Evolutionary conservation across 345 rosid genomes (phyloP), one percentile per base, ranked within the genome.

Genomic region (Eucalyptus decipiens): DNA sequence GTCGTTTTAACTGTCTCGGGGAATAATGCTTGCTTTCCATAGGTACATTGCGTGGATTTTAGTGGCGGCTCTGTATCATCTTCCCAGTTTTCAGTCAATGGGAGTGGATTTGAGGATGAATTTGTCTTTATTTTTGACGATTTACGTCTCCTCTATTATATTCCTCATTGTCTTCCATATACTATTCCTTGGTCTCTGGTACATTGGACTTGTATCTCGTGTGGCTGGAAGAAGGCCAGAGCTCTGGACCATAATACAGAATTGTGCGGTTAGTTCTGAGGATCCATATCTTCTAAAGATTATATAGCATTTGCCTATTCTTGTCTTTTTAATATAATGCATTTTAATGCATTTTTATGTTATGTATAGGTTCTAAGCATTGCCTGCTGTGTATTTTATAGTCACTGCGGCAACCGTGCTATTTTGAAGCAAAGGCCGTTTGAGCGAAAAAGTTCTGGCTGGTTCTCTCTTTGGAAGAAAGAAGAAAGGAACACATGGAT

Each of bases 71-170:
- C 65, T 98, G 93, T 98, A 98, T 92, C 99, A 98, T 92, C 98
- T 98, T 90, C 99, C 99, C 86, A 98, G 99, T 94, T 97, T 98
- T 93, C 99, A 95, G 94, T 97, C 99, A 86, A 98, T 98, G 99
- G 99, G 99, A 91, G 93, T 98, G 90, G 99, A 98, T 93, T 87
- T 98, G 97, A 97, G 99, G 96, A 98, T 98, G 99, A 98, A 98
- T 94, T 93, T 98, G 92, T 98, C 99, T 80, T 91, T 98, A 93
- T 98, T 97, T 92, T 90, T 98, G 93, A 95, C 98, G 30, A 97
- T 98, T 56, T 96, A 92, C 90, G 88, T 98, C 62, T 94, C 99
- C 89, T 98, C 99, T 34, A 93, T 98, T 90, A 91, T 96, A 88
- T 98, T 98, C 93, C 98, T 98, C 90, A 92, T 95, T 91, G 98